Percentiles rank a stretch among this genome's conserved stretches.
phyloP scores from a whole-genome alignment of 305 asterid species.

The Rubia occidens region DNA sequence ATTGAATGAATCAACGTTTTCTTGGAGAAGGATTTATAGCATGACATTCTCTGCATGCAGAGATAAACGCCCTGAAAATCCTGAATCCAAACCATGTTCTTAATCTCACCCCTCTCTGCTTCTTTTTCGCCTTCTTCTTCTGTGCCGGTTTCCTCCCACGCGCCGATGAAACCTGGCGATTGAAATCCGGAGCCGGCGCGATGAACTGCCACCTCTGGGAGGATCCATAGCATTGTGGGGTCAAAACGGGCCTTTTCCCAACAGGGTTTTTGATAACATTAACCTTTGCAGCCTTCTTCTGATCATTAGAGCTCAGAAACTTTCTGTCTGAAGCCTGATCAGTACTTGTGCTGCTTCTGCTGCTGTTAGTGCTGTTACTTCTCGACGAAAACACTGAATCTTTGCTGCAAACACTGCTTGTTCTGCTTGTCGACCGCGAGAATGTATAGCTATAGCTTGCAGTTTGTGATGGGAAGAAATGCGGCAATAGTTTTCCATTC shows the following conservation, averaged over 20 bases:
- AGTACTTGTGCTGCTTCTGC: conserved; percentile 54
- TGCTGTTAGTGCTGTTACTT: conserved; percentile 57
- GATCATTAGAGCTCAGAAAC: neutral
- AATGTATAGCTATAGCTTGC: conserved; percentile 13
- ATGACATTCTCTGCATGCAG: conserved; percentile 62
- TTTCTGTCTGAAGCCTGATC: conserved; percentile 16
- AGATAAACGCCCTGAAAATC: conserved; percentile 39
- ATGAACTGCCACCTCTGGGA: conserved; percentile 63
- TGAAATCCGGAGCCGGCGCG: conserved; percentile 42
- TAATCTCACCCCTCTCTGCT: conserved; percentile 8
- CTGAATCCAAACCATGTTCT: conserved; percentile 36
- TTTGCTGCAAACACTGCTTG: conserved; percentile 52
- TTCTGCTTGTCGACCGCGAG: conserved; percentile 53
- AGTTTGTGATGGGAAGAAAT: conserved; percentile 39
- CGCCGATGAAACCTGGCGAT: conserved; percentile 30
- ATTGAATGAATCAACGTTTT: neutral
- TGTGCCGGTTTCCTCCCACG: conserved; percentile 24
- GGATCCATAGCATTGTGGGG: conserved; percentile 25
- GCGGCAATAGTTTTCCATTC: conserved; percentile 67
- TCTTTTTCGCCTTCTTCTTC: conserved; percentile 19
- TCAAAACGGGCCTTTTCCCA: conserved; percentile 20
- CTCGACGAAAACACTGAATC: conserved; percentile 59
- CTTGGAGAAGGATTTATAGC: conserved; percentile 37
- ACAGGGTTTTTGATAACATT: neutral
- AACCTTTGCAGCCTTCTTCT: conserved; percentile 10